These are phyloP conservation scores for Truncatella angustata DNA, from an alignment of 2,329 filamentous ascomycete species.

Conservation along the genomic window DNA sequence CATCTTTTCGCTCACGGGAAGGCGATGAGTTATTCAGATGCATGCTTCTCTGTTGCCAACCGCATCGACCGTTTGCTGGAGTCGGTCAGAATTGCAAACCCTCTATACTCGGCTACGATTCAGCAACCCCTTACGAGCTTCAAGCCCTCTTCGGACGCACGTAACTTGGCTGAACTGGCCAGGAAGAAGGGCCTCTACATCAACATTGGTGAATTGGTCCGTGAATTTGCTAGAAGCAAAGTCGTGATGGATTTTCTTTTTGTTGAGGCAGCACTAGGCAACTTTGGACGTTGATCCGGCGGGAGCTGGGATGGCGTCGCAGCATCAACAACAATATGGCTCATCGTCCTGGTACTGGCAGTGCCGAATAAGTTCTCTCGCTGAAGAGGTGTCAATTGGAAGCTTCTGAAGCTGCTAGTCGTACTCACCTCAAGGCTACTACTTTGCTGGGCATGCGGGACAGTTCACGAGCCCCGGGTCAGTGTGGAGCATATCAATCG, in stretches of 20 bases:
- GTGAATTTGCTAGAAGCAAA: slow-evolving; percentile 57
- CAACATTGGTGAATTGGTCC: slow-evolving; percentile 57
- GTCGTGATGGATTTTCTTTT: slow-evolving; percentile 48
- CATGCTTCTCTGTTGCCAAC: slow-evolving; percentile 45
- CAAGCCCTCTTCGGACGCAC: slow-evolving; percentile 56
- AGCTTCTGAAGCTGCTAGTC: no score
- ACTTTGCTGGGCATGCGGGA: no score
- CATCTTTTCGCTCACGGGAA: slow-evolving; percentile 62
- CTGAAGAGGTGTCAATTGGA: no score
- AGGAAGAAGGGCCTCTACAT: slow-evolving; percentile 59
- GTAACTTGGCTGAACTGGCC: slow-evolving; percentile 66
- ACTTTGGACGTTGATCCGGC: no score
- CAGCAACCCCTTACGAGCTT: slow-evolving; percentile 34
- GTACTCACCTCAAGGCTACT: no score
- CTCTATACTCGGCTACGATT: slow-evolving; percentile 22
- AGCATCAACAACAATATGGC: no score
- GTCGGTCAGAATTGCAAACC: slow-evolving; percentile 49
- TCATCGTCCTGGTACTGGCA: no score
- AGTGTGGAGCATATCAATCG: no score
- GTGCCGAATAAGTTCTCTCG: no score
- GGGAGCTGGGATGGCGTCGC: no score
- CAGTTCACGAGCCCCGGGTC: no score
- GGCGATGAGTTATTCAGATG: slow-evolving; percentile 50
- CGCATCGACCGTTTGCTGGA: slow-evolving; percentile 55
- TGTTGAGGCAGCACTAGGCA: no score